Evolutionary conservation across 2,329 filamentous ascomycete species (phyloP), one percentile per base, ranked within the genome.

Genomic region (Cercospora citrullina): DNA sequence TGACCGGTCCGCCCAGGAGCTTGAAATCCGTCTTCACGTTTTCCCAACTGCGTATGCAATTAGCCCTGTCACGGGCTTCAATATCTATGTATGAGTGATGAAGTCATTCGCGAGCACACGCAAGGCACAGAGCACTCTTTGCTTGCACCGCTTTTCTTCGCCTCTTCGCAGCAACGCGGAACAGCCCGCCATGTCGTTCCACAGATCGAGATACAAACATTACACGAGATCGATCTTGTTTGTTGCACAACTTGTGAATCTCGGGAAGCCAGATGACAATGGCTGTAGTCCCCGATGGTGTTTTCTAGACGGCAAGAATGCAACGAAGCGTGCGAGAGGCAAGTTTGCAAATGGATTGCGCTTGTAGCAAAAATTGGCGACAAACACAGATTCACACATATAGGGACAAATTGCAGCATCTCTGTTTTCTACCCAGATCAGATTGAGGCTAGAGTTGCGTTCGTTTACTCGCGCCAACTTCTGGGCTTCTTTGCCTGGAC

Each of bases 331-430:
- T 23, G 30, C 7, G 10, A 36, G 58, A 28, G 21, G 36, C n/a
- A 16, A 36, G 59, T 61, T 55, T 55, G 64, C 21, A 36, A 7
- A 18, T 23, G 36, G 59, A 51, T 58, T 57, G 59, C 62, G 65
- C 63, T 66, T 66, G 60, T 51, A 51, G 59, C 60, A 59, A 58
- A 42, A 55, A 9, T n/a, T 55, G 48, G 48, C 14, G 48, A 55
- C 48, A 55, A 55, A 55, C 48, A 28, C 16, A 23, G 5, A 30
- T 8, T 55, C 12, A 14, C 18, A 26, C 48, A 30, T 55, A 28
- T 55, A 55, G 48, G 28, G 23, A 26, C 48, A 55, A 5, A 30
- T 30, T n/a, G 23, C 16, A 55, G 21, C 21, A n/a, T 55, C 14
- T 2, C 23, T 28, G 23, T 55, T 3, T 26, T 55, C 3, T 14